These are phyloP conservation scores for Talaromyces thailandensis DNA, from an alignment of 495 filamentous ascomycete species.

Conservation along the genomic window DNA sequence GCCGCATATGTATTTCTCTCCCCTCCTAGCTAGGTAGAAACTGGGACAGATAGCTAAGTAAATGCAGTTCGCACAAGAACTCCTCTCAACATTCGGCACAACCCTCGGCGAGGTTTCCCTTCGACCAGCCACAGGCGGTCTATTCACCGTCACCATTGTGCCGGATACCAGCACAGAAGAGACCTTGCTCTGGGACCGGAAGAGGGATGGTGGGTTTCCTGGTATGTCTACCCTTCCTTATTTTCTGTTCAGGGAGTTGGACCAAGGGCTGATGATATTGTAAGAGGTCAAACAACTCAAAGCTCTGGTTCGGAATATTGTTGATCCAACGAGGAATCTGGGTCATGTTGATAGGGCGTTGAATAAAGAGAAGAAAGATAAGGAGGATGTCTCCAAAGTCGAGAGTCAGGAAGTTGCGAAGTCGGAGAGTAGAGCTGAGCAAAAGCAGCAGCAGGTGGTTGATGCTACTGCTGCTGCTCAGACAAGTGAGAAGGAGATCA, in stretches of 20 bases:
- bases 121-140: conserved; percentile 73
- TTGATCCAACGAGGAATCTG: conserved; percentile 66
- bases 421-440: background rate
- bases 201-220: conserved; percentile 81
- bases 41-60: background rate
- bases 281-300: conserved; percentile 88
- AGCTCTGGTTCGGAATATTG: conserved; percentile 71
- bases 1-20: conserved; percentile 65
- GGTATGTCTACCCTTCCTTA: conserved; percentile 39
- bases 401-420: background rate
- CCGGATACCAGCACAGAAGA: conserved; percentile 21
- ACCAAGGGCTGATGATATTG: background rate
- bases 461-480: conserved; percentile 3
- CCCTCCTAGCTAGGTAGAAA: background rate
- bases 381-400: background rate
- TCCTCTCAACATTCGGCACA: conserved; percentile 89
- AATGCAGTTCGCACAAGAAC: conserved; percentile 85
- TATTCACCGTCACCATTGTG: conserved; percentile 65
- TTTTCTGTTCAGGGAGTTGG: conserved; percentile 5
- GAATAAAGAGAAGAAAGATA: conserved; percentile 14
- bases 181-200: conserved; percentile 77
- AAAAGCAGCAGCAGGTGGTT: background rate
- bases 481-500: conserved; percentile 6
- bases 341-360: conserved; percentile 69
- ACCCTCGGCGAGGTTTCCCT: conserved; percentile 87